Evolutionary conservation across 1,284 basidiomycete species (phyloP), one percentile per base, ranked within the genome.

Genomic region (Tilletia setariae): DNA sequence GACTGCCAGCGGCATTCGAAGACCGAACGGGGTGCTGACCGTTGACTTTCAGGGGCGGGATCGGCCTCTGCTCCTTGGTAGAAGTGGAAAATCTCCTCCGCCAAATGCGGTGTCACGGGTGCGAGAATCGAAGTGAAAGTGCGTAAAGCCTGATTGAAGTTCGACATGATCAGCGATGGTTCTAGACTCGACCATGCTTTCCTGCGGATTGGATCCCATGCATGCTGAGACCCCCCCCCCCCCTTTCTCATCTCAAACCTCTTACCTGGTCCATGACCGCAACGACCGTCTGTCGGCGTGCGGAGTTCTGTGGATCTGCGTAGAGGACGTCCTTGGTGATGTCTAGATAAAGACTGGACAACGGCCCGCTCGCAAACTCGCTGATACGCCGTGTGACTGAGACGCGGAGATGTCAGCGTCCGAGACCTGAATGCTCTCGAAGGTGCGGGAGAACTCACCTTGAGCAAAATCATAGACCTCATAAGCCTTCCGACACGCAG

Each of bases 281-380:
- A 1, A 94, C 82, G 21, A 91, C 86, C 0, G 87, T 86, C 66
- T 87, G 85, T 13, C 95, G 87, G 62, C 88, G 85, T 1, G 83
- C 72, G 70, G 87, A 87, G 13, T 85, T 77, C 1, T 83, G 70
- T 2, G 84, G 82, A 76, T 92, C 87, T 40, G 91, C 90, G 81
- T 99, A 98, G 3, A 99, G 85, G 46, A 87, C 87, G 83, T 98
- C 95, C 83, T 98, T 98, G 66, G 89, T 90, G 61, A 92, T 89
- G 78, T 95, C 93, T 72, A 98, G 92, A 84, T 98, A 98, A 23
- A 86, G 81, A 6, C 84, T 79, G 0, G 86, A 86, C 0, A 97
- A 85, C 0, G 84, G 82, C 16, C 71, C 83, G n/a, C 83, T 84
- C 11, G 84, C 80, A 66, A 86, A 87, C 4, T 81, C 79, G 9